Conservation (phyloP, 2,329 filamentous ascomycete species). For the Trichoderma endophyticum region DNA sequence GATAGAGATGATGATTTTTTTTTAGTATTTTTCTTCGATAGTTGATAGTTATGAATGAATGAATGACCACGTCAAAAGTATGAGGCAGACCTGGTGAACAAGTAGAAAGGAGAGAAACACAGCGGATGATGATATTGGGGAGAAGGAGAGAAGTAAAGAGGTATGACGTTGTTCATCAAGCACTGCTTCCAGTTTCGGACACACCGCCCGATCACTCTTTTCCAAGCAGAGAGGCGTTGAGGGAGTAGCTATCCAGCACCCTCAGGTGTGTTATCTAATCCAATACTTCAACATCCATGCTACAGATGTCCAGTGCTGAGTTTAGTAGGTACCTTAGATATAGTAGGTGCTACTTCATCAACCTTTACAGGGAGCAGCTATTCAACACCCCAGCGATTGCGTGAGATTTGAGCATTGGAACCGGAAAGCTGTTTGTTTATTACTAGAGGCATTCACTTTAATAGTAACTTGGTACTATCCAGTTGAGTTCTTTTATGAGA, state of each 20-base stretch:
- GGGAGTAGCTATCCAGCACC: background rate
- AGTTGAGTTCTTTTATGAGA: background rate
- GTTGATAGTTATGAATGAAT: constrained; percentile 9
- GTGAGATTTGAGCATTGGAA: too few species aligned
- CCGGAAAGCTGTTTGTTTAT: too few species aligned
- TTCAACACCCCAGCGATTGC: too few species aligned
- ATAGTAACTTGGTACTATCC: too few species aligned
- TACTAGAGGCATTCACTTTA: too few species aligned
- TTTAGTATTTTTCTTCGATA: background rate
- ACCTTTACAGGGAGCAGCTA: too few species aligned
- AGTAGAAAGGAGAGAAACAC: background rate
- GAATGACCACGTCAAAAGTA: background rate
- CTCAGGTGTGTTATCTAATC: too few species aligned
- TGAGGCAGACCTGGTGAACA: background rate
- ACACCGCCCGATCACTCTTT: background rate
- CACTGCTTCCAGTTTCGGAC: background rate
- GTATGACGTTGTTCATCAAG: background rate
- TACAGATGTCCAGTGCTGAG: background rate
- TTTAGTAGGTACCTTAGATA: background rate
- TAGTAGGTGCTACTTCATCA: background rate
- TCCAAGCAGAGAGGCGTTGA: background rate
- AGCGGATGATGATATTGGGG: background rate
- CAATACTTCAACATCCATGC: background rate
- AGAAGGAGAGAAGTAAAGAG: background rate
- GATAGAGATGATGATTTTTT: background rate